Base-by-base conservation (phyloP, 306 rosid species). In the Malus asiatica region DNA sequence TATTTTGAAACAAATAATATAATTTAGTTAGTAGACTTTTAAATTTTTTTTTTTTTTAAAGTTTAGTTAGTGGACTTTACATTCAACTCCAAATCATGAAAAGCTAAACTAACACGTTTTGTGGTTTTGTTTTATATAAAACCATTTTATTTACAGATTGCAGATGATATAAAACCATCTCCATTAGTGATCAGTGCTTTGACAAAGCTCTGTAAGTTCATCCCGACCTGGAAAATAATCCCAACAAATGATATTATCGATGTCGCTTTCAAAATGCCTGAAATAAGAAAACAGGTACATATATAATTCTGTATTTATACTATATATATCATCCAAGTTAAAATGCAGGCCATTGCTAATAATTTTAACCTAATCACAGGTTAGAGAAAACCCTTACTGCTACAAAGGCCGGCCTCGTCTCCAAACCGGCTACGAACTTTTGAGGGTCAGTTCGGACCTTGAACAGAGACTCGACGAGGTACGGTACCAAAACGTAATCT, bases 351-450 rank as follows among this genome's bases (percentile, higher is more conserved):
- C 68, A 64, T 8, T 64, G 68, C 11, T 20, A 20, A 18, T 33
- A 35, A 75, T 62, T 15, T 6, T 60, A 19, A 55, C 33, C 3
- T 25, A 9, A 38, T 62, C 13, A 72, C 85, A 90, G 93, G 30
- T 91, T 18, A 90, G 88, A 80, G 83, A 59, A 1, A 96, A 90
- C 68, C 32, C 73, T 53, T 87, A 85, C 45, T 96, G 98, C 80
- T 96, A 89, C 80, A 96, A 92, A 77, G 96, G 97, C 62, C 74
- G 83, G 27, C 97, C 96, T 38, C 92, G 98, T 4, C 82, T 96
- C 91, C 89, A 74, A 82, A 92, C 99, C 2, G 98, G 93, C 4
- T 72, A 57, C 20, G 94, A 96, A 79, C 93, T 90, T 64, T 27
- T 86, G 23, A 83, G 87, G 65, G 81, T 87, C 45, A 89, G 96